Base-by-base conservation (phyloP, 2,329 filamentous ascomycete genomes). In the Phaeosphaeriaceae sp. region DNA sequence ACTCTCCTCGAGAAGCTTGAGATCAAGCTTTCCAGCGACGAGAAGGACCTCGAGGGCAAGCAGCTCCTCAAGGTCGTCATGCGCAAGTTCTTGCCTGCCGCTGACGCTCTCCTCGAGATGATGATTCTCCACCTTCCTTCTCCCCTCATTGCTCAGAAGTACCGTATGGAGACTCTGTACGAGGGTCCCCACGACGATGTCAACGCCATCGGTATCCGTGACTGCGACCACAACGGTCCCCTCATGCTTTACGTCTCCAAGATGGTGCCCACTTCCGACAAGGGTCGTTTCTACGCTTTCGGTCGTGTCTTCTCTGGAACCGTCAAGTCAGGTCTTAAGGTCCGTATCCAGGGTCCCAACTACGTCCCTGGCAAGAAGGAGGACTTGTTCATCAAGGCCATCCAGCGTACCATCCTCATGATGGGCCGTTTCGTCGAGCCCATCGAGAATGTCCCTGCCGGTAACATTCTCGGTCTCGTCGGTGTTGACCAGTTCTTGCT, bases 241-340 rank as follows among this genome's bases (percentile, higher is more conserved):
- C 95, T 99, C 84, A 99, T 99, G 95, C 88, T 98, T 74, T 99
- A 99, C 91, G 94, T 99, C 82, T 99, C 95, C 83, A 99, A 99
- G 93, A 99, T 99, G 95, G 95, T 99, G 79, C 95, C 95, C 78
- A 99, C 95, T 74, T 96, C 93, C 77, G 95, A 99, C 81, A 98
- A 97, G 91, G 95, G 95, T 84, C 94, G 95, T 85, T 99, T 99
- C 93, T 99, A 97, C 86, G 95, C 95, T 82, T 99, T 99, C 86
- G 95, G 95, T 85, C 95, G 95, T 97, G 95, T 99, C 85, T 99
- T 98, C 89, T 87, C 95, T 75, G 95, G 95, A 91, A 98, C 94
- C 80, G 95, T 97, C 86, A 88, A 88, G 79, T 98, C 95, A 73
- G 95, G 95, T 86, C 87, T 98, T 77, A 98, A 98, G 91, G 95